Conservation (phyloP, 441 rosid species). For the Pelargonium australe region DNA sequence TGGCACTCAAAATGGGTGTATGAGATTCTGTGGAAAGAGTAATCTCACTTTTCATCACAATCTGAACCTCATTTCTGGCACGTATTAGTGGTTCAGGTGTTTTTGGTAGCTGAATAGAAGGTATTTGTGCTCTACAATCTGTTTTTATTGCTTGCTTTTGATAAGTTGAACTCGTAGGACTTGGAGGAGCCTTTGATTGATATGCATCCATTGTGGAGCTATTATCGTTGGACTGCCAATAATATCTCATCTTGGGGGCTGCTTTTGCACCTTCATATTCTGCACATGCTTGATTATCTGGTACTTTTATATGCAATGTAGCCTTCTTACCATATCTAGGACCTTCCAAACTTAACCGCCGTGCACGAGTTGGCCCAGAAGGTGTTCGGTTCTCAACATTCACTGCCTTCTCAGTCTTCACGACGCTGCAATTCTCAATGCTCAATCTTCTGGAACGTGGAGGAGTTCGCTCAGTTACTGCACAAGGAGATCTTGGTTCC, state of each 20-base stretch:
- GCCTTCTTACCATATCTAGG: constrained; percentile 37
- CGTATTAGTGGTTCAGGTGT: constrained; percentile 47
- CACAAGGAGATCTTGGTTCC: constrained; percentile 19
- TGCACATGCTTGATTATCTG: constrained; percentile 25
- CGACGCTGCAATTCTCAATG: constrained; percentile 49
- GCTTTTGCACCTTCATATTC: constrained; percentile 33
- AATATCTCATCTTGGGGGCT: constrained; percentile 19
- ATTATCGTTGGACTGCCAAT: constrained; percentile 24
- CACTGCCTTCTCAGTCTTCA: constrained; percentile 34
- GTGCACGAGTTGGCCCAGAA: constrained; percentile 34
- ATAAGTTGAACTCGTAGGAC: constrained; percentile 47
- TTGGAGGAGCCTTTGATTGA: constrained; percentile 36
- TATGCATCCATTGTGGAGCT: constrained; percentile 27
- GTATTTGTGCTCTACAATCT: constrained; percentile 38
- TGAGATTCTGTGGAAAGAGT: constrained; percentile 37
- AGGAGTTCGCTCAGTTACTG: constrained; percentile 35
- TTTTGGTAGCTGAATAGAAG: constrained; percentile 42
- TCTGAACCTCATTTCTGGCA: constrained; percentile 40
- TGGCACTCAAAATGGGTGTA: constrained; percentile 14
- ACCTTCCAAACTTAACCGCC: constrained; percentile 64
- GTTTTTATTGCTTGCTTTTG: constrained; percentile 31
- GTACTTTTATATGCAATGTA: constrained; percentile 20
- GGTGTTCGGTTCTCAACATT: constrained; percentile 45
- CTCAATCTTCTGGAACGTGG: constrained; percentile 44
- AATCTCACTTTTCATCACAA: constrained; percentile 27